Percentiles rank a stretch among this genome's conserved stretches.
Evolutionary conservation across 2,329 filamentous ascomycete genomes (phyloP).

Genomic region (Pseudophaeomoniella oleicola): DNA sequence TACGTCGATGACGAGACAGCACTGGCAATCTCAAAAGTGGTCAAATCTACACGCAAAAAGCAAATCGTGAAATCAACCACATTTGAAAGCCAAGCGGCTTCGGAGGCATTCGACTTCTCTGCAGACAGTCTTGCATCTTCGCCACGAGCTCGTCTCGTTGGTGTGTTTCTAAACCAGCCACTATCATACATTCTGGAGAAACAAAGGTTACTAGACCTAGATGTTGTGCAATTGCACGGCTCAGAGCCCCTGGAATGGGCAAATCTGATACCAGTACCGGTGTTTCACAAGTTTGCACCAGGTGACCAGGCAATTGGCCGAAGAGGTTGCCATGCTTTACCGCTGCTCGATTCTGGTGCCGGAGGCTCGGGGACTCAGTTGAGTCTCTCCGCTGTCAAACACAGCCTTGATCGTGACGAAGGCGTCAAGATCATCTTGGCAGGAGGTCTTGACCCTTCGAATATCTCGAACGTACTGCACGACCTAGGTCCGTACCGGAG

Average conservation of each 20-base stretch:
- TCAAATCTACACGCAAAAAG: constrained; percentile 40
- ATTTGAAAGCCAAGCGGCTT: constrained; percentile 20
- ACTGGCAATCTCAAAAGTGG: constrained; percentile 60
- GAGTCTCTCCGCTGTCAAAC: constrained; percentile 55
- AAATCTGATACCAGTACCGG: constrained; percentile 73
- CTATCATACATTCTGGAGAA: constrained; percentile 68
- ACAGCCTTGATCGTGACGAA: constrained; percentile 49
- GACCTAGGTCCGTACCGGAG: constrained; percentile 45
- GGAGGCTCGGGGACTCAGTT: constrained; percentile 70
- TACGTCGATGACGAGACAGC: constrained; percentile 68
- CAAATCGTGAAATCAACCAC: constrained; percentile 1
- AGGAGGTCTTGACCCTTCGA: constrained; percentile 68
- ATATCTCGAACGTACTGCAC: constrained; percentile 54
- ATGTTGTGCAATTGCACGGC: constrained; percentile 87
- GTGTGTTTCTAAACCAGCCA: constrained; percentile 87
- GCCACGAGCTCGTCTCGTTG: constrained; percentile 63
- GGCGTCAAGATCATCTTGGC: constrained; percentile 69
- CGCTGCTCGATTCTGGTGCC: constrained; percentile 73
- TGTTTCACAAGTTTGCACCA: constrained; percentile 74
- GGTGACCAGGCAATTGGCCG: constrained; percentile 55
- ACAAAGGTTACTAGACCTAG: constrained; percentile 61
- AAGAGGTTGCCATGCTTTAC: constrained; percentile 68
- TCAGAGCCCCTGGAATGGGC: constrained; percentile 89
- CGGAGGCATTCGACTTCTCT: constrained; percentile 58
- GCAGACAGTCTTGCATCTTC: constrained; percentile 31